Percentiles rank a stretch among this genome's conserved stretches.
phyloP scores from a whole-genome alignment of 139 green algal genomes.

The Chlorella sp. region DNA sequence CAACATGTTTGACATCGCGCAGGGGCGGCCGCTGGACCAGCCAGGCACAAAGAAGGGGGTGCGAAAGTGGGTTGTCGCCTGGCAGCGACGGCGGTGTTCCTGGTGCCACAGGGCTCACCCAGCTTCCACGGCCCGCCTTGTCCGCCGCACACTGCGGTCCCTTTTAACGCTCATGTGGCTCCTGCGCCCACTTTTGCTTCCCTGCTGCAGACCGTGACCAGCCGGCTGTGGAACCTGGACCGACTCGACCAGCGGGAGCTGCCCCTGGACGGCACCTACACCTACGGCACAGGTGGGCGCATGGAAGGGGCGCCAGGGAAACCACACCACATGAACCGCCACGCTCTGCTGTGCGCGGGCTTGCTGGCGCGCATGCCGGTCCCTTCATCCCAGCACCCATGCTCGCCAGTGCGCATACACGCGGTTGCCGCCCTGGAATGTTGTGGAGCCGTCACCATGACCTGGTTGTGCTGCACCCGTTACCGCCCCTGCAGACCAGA shows the following conservation, averaged over 20 bases:
- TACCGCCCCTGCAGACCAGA: neutral
- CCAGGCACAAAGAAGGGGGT: neutral
- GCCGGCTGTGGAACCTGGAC: constrained; percentile 71
- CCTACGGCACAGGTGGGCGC: constrained; percentile 15
- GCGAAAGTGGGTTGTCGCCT: neutral
- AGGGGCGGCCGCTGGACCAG: constrained; percentile 14
- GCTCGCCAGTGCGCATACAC: neutral
- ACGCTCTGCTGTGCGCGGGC: no score
- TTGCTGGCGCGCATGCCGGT: no score
- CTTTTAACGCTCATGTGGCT: no score
- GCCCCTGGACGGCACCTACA: constrained; percentile 63
- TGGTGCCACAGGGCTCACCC: no score
- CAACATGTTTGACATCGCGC: neutral
- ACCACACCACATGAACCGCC: no score
- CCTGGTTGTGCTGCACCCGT: neutral
- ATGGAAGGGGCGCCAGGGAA: neutral
- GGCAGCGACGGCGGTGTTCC: no score
- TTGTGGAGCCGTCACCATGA: no score
- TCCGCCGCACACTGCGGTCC: no score
- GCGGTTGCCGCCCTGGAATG: neutral
- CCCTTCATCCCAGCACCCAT: no score
- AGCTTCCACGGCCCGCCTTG: no score
- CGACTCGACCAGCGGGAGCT: constrained; percentile 69
- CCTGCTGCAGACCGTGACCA: constrained; percentile 20
- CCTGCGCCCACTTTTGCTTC: no score